phyloP scores from a whole-genome alignment of 768 basidiomycete genomes.

The Lentinula sp. region DNA sequence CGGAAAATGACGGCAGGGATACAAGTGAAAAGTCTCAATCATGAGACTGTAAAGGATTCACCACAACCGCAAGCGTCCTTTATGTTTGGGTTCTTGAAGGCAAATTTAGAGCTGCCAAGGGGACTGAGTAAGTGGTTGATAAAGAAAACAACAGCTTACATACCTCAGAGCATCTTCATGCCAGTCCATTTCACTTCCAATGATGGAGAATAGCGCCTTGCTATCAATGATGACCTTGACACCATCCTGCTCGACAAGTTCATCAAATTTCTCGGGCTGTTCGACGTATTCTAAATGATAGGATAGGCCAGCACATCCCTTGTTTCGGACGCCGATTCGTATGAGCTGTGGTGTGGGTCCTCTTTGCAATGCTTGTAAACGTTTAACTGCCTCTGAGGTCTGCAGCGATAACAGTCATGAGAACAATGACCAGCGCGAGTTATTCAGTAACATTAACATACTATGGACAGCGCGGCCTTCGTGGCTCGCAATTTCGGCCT shows the following conservation, averaged over 20 bases:
- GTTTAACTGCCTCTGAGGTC: conserved; percentile 75
- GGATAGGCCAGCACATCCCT: conserved; percentile 86
- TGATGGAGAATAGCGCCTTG: conserved; percentile 95
- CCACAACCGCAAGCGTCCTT: conserved; percentile 94
- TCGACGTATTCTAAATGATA: conserved; percentile 97
- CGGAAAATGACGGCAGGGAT: not conserved
- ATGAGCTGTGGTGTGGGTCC: conserved; percentile 88
- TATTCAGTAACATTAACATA: conserved; percentile 32
- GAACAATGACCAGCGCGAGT: not conserved
- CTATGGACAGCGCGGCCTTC: conserved; percentile 76
- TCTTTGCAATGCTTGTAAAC: conserved; percentile 67
- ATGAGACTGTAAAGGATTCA: conserved; percentile 76
- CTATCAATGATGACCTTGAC: conserved; percentile 92
- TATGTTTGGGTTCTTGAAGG: conserved; percentile 89
- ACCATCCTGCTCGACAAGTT: conserved; percentile 93
- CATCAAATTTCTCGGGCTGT: conserved; percentile 85
- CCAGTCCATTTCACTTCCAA: conserved; percentile 99
- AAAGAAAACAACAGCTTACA: conserved; percentile 18
- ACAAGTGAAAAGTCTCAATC: conserved; percentile 20
- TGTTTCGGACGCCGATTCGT: conserved; percentile 93
- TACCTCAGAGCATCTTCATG: conserved; percentile 86
- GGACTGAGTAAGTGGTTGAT: conserved; percentile 4
- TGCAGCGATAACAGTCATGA: conserved; percentile 21
- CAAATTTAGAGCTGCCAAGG: conserved; percentile 63
- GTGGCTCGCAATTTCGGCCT: conserved; percentile 62